These are phyloP conservation scores for Sclerotinia minor DNA, from an alignment of 2,329 filamentous ascomycete genomes.

Conservation along the genomic window DNA sequence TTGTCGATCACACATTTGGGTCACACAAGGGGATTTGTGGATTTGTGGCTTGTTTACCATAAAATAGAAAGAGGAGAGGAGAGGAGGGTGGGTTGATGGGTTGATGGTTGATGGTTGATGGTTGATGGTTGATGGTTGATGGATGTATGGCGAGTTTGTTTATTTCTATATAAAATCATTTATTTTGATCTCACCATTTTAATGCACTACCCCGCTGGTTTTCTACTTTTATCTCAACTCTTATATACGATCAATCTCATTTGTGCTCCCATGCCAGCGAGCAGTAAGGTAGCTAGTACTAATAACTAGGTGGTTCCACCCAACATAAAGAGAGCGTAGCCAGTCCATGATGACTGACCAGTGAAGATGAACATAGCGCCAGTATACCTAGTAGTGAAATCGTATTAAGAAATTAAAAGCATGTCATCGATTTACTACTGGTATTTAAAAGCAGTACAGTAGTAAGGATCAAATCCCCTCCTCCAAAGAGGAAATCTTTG, in stretches of 20 bases:
- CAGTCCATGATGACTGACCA: too few relatives aligned
- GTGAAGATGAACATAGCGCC: too few relatives aligned
- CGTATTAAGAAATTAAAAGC: too few relatives aligned
- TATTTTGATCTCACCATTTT: too few relatives aligned
- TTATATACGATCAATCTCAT: not conserved
- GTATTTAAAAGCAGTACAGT: not conserved
- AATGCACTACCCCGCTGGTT: not conserved
- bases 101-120: too few relatives aligned
- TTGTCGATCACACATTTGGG: slow-evolving; percentile 7
- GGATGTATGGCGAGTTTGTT: not conserved
- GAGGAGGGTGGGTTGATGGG: too few relatives aligned
- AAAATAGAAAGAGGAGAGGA: not conserved
- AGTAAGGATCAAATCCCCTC: not conserved
- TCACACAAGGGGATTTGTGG: slow-evolving; percentile 1
- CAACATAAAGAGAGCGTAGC: too few relatives aligned
- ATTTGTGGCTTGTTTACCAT: not conserved
- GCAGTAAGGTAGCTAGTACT: not conserved
- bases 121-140: too few relatives aligned
- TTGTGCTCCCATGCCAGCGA: not conserved
- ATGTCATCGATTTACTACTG: too few relatives aligned
- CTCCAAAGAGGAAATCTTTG: not conserved
- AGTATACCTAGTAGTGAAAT: too few relatives aligned
- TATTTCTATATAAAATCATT: not conserved
- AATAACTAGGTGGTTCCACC: too few relatives aligned
- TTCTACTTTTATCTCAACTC: not conserved